Evolutionary conservation across 768 basidiomycete species (phyloP).

Genomic region (Rossbeevera mucosa): DNA sequence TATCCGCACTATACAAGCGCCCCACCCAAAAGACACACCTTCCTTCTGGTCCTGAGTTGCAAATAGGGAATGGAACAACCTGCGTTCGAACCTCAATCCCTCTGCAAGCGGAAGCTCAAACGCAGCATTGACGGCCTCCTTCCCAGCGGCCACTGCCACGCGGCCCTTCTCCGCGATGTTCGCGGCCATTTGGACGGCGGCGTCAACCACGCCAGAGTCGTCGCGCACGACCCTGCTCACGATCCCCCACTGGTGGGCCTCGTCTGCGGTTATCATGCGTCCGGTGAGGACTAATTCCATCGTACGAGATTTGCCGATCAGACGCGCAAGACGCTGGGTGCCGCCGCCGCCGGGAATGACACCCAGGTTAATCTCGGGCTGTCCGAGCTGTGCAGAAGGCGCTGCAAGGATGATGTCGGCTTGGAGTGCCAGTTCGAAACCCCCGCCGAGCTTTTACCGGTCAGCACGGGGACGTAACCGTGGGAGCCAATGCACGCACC

Average conservation of each 20-base stretch:
- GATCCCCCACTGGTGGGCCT: constrained; percentile 86
- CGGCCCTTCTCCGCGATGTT: constrained; percentile 78
- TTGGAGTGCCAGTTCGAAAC: constrained; percentile 94
- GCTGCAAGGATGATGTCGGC: constrained; percentile 93
- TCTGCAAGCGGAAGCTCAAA: constrained; percentile 78
- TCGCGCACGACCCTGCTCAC: constrained; percentile 76
- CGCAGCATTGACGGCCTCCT: constrained; percentile 94
- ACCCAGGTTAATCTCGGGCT: constrained; percentile 94
- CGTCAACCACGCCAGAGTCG: constrained; percentile 78
- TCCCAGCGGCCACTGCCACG: constrained; percentile 79
- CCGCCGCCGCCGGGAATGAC: constrained; percentile 95
- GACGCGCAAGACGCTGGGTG: constrained; percentile 80
- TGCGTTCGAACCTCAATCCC: constrained; percentile 81
- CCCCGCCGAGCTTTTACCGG: constrained; percentile 80
- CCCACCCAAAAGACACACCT: constrained; percentile 48
- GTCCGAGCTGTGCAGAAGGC: constrained; percentile 87
- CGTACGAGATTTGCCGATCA: constrained; percentile 86
- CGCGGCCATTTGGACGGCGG: constrained; percentile 77
- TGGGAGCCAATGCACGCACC: constrained; percentile 41
- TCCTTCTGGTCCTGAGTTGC: constrained; percentile 95
- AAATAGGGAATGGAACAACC: constrained; percentile 88
- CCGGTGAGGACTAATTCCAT: constrained; percentile 96
- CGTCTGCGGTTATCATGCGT: constrained; percentile 69
- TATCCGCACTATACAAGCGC: neutral
- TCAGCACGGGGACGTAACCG: neutral